A percentile compares a stretch with the other conserved stretches of the same genome.
phyloP scores from a whole-genome alignment of 306 rosid genomes.

The Citrullus mucosospermus region DNA sequence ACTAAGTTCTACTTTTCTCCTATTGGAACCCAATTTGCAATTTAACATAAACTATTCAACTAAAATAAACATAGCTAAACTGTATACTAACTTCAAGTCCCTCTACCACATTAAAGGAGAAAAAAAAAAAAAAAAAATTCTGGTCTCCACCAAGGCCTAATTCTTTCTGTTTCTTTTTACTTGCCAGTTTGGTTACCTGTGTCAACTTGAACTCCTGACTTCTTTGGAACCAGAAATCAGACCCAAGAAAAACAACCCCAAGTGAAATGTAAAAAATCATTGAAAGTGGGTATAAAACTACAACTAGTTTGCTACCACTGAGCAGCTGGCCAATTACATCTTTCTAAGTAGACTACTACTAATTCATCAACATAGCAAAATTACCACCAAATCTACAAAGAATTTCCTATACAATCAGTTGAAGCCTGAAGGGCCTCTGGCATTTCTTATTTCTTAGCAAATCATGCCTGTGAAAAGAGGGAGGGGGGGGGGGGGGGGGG shows the following conservation, averaged over 20 bases:
- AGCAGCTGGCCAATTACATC: neutral
- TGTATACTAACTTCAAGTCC: no score
- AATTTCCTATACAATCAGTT: conserved; percentile 5
- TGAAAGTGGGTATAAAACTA: neutral
- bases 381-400: neutral
- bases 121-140: neutral
- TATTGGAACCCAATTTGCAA: no score
- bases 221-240: neutral
- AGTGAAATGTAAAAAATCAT: neutral
- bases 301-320: neutral
- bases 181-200: neutral
- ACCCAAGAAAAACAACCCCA: neutral
- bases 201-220: neutral
- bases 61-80: no score
- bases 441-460: neutral
- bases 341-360: neutral
- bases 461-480: neutral
- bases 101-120: no score
- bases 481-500: no score
- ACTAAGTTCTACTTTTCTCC: no score
- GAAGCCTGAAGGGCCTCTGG: neutral
- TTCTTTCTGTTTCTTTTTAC: neutral
- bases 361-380: neutral
- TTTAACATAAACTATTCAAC: no score
- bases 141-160: neutral